phyloP scores from a whole-genome alignment of 352 stramenopile species.

The Phytophthora megakarya region DNA sequence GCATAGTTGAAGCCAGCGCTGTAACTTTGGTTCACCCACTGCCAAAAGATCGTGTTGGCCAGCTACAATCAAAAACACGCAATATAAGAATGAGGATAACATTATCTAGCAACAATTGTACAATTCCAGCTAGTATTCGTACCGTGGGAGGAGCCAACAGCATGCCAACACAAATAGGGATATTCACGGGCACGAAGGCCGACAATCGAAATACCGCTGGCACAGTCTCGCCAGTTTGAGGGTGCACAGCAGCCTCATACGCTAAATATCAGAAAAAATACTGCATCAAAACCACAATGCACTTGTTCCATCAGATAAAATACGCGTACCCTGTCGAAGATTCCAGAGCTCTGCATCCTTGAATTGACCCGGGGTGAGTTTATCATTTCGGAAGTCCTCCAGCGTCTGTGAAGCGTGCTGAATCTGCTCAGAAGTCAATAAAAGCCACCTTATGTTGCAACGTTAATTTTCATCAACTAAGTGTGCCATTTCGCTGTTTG shows the following conservation, averaged over 20 bases:
- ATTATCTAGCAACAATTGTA: background rate
- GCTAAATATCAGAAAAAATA: slow-evolving; percentile 37
- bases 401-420: slow-evolving; percentile 57
- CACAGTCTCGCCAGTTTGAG: slow-evolving; percentile 82
- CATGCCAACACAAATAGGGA: slow-evolving; percentile 88
- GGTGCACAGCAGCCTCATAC: slow-evolving; percentile 80
- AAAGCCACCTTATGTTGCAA: slow-evolving; percentile 55
- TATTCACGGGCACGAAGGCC: slow-evolving; percentile 88
- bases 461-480: slow-evolving; percentile 2
- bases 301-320: background rate
- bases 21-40: slow-evolving; percentile 92
- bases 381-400: slow-evolving; percentile 58
- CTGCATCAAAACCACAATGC: background rate
- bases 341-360: slow-evolving; percentile 81
- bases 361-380: slow-evolving; percentile 44
- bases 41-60: slow-evolving; percentile 86
- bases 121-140: background rate
- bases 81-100: background rate
- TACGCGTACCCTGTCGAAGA: slow-evolving; percentile 52
- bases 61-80: slow-evolving; percentile 34
- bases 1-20: slow-evolving; percentile 91
- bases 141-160: slow-evolving; percentile 79
- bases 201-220: slow-evolving; percentile 71
- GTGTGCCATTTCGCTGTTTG: background rate
- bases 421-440: slow-evolving; percentile 73